A percentile compares a stretch with the other conserved stretches of the same genome.
Evolutionary conservation across 257 asterid genomes (phyloP).

Genomic region (Linderniella brevidens): DNA sequence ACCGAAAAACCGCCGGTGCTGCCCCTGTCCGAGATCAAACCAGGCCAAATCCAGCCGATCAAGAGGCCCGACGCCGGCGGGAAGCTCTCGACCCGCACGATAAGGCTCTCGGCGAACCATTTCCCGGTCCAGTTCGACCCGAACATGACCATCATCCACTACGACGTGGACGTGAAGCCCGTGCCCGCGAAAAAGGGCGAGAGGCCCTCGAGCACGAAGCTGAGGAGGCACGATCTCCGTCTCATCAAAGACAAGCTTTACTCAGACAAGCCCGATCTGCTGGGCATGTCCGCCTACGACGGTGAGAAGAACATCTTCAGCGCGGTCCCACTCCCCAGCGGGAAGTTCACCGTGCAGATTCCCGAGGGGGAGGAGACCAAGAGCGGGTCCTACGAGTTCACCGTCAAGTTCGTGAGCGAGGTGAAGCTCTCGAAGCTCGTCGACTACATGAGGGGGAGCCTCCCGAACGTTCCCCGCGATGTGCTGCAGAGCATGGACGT

Average conservation of each 20-base stretch:
- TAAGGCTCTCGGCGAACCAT: conserved; percentile 67
- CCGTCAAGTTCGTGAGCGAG: conserved; percentile 66
- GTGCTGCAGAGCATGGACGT: conserved; percentile 87
- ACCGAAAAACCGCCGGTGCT: too few relatives aligned
- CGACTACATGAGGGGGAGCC: conserved; percentile 26
- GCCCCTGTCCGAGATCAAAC: too few relatives aligned
- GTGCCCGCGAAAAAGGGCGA: conserved; percentile 66
- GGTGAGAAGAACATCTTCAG: conserved; percentile 67
- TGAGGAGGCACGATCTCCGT: conserved; percentile 35
- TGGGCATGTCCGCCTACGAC: conserved; percentile 44
- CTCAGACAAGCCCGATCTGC: too few relatives aligned
- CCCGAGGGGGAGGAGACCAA: conserved; percentile 31
- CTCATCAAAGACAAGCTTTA: conserved; percentile 27
- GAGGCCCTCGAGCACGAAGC: conserved; percentile 43
- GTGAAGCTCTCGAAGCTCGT: conserved; percentile 44
- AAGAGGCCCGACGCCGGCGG: conserved; percentile 95
- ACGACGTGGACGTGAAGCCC: conserved; percentile 74
- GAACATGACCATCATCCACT: conserved; percentile 52
- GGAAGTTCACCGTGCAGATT: conserved; percentile 4
- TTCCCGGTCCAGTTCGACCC: conserved; percentile 60
- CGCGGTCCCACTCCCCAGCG: conserved; percentile 35
- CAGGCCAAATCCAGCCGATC: too few relatives aligned
- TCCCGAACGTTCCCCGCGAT: conserved; percentile 71
- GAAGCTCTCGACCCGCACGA: conserved; percentile 45
- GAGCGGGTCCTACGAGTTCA: conserved; percentile 15